These are phyloP conservation scores for Candida boleticola DNA, from an alignment of 805 yeast species.

Conservation along the genomic window DNA sequence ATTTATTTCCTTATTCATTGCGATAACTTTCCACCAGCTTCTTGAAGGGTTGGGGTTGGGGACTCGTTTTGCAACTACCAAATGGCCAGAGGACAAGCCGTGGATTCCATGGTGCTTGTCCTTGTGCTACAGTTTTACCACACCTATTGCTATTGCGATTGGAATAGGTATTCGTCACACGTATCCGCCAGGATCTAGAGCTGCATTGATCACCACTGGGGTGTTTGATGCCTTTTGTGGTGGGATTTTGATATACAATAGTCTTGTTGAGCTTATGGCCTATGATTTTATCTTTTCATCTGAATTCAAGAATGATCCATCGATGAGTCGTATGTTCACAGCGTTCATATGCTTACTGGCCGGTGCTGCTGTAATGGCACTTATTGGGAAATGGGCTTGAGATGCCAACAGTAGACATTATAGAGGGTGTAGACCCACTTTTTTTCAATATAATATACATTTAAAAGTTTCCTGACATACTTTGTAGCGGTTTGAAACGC, in stretches of 20 bases:
- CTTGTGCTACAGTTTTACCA: conserved; percentile 26
- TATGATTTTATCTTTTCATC: conserved; percentile 35
- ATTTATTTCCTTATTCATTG: conserved; percentile 68
- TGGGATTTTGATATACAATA: conserved; percentile 35
- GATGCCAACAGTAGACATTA: no score
- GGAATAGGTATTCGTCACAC: conserved; percentile 34
- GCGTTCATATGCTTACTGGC: conserved; percentile 22
- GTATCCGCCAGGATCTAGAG: conserved; percentile 32
- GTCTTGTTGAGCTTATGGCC: conserved; percentile 38
- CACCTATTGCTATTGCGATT: conserved; percentile 34
- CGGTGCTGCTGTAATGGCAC: conserved; percentile 32
- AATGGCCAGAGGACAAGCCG: conserved; percentile 32
- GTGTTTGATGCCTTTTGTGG: conserved; percentile 34
- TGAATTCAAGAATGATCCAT: conserved; percentile 20
- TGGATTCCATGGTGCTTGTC: conserved; percentile 34
- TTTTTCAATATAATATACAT: no score
- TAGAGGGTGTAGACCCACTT: no score
- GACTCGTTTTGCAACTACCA: conserved; percentile 50
- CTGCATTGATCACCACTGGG: conserved; percentile 31
- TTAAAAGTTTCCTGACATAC: no score
- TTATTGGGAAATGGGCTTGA: conserved; percentile 37
- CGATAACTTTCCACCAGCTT: conserved; percentile 71
- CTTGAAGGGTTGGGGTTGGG: conserved; percentile 89
- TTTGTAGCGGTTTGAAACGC: no score
- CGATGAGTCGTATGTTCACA: conserved; percentile 18